Conservation (phyloP, 129 eudicot species). For the Flaveria brownii region DNA sequence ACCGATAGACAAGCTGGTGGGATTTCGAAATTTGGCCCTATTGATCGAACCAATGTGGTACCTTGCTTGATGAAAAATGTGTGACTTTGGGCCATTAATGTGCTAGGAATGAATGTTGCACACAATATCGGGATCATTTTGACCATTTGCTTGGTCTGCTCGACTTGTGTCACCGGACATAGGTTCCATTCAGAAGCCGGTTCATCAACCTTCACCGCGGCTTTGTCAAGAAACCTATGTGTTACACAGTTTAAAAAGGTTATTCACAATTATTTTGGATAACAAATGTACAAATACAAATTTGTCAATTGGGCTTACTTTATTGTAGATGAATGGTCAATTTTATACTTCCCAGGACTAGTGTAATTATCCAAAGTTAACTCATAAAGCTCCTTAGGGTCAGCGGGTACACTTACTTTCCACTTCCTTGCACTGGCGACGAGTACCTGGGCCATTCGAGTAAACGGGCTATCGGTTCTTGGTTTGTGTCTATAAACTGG, state of each 20-base stretch:
- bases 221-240: constrained; percentile 56
- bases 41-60: constrained; percentile 42
- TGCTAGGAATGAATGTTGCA: constrained; percentile 55
- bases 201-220: constrained; percentile 41
- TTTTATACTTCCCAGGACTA: constrained; percentile 37
- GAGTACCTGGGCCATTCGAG: constrained; percentile 56
- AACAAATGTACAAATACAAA: not conserved
- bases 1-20: constrained; percentile 65
- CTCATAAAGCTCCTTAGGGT: constrained; percentile 63
- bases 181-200: constrained; percentile 41
- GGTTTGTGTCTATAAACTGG: constrained; percentile 59
- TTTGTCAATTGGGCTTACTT: constrained; percentile 23
- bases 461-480: constrained; percentile 54
- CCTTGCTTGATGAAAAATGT: constrained; percentile 77
- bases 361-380: constrained; percentile 46
- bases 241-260: not conserved
- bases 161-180: constrained; percentile 66
- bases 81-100: constrained; percentile 47
- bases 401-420: constrained; percentile 43
- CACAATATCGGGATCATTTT: constrained; percentile 57
- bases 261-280: not conserved
- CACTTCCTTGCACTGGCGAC: constrained; percentile 54
- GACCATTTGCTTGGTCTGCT: constrained; percentile 64
- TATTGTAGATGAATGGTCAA: constrained; percentile 49
- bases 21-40: constrained; percentile 56